Percentiles rank a stretch among this genome's conserved stretches.
phyloP scores from a whole-genome alignment of 768 basidiomycete species.

The Pulveroboletus sp. region DNA sequence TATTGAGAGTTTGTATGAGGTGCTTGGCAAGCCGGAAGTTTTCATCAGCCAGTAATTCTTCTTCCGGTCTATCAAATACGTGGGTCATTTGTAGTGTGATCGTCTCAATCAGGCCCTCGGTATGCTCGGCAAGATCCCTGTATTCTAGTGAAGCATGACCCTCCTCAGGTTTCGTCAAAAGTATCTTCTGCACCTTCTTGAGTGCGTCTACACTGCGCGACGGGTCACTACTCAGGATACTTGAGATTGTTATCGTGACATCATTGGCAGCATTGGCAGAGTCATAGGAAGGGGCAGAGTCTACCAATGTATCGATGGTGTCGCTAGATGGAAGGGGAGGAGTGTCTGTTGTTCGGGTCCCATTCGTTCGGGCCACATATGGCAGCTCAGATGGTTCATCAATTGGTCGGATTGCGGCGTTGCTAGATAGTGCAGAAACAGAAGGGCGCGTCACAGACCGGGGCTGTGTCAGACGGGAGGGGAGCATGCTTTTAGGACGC shows the following conservation, averaged over 20 bases:
- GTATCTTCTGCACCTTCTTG: constrained; percentile 86
- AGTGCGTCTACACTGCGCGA: constrained; percentile 85
- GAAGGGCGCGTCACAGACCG: constrained; percentile 39
- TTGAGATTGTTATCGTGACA: constrained; percentile 80
- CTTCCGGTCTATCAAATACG: constrained; percentile 79
- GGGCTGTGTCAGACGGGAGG: constrained; percentile 70
- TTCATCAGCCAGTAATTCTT: constrained; percentile 65
- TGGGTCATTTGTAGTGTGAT: constrained; percentile 90
- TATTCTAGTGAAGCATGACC: constrained; percentile 67
- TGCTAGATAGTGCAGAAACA: constrained; percentile 19
- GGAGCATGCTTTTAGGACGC: constrained; percentile 64
- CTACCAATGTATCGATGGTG: constrained; percentile 33
- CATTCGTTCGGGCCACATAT: constrained; percentile 20
- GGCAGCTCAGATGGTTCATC: constrained; percentile 32
- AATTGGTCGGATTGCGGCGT: constrained; percentile 14
- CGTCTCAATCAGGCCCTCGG: constrained; percentile 83
- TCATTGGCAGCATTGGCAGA: constrained; percentile 39
- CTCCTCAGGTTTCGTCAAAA: constrained; percentile 69
- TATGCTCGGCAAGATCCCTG: constrained; percentile 71
- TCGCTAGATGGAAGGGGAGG: constrained; percentile 20
- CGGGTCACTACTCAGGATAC: constrained; percentile 84
- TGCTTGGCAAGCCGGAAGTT: constrained; percentile 96
- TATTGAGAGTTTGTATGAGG: constrained; percentile 92
- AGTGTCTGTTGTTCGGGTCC: constrained; percentile 10
- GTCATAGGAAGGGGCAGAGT: constrained; percentile 26